Base-by-base conservation (phyloP, 192 early-diverging fungal genomes). In the Entomortierella parvispora region DNA sequence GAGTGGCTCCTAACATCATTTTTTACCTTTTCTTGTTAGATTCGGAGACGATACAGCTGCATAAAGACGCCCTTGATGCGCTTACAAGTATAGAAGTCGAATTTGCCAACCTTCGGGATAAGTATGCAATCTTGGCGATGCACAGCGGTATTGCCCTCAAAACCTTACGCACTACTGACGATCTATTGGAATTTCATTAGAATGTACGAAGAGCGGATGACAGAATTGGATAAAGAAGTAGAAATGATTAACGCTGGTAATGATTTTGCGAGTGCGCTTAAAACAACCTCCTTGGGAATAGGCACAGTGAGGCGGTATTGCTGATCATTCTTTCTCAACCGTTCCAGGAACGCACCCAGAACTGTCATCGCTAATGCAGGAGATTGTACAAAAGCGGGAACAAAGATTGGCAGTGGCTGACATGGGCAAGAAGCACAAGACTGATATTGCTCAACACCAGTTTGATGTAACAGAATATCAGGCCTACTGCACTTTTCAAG, bases 151-250 rank as follows among this genome's bases (percentile, higher is more conserved):
- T 20, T 26, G 31, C 12, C 11, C 6, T n/a, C n/a, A n/a, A n/a
- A n/a, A n/a, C n/a, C n/a, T n/a, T n/a, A n/a, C n/a, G n/a, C n/a
- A n/a, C n/a, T n/a, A n/a, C 15, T 69, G 37, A n/a, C 29, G 29
- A 25, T 18, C 4, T 29, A 15, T 48, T 62, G 25, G 9, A 44
- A 10, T 2, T 42, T 37, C 4, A 1, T 37, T 77, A 87, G 86
- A 54, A 81, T 88, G 80, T 88, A 88, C 40, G 67, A 88, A 32
- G 86, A 88, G 58, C 85, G 82, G 22, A 82, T 86, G 82, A 48
- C 50, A 2, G 86, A 85, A 45, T 47, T 88, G 15, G 82, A 86
- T 42, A 58, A 80, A 45, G 86, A 88, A 43, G 81, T 82, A 11
- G 68, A 78, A 12, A 86, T 84, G 79, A 84, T 88, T 26, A 71